Evolutionary conservation across 2,329 filamentous ascomycete species (phyloP), one percentile per base, ranked within the genome.

Genomic region (Penicillium sp.): DNA sequence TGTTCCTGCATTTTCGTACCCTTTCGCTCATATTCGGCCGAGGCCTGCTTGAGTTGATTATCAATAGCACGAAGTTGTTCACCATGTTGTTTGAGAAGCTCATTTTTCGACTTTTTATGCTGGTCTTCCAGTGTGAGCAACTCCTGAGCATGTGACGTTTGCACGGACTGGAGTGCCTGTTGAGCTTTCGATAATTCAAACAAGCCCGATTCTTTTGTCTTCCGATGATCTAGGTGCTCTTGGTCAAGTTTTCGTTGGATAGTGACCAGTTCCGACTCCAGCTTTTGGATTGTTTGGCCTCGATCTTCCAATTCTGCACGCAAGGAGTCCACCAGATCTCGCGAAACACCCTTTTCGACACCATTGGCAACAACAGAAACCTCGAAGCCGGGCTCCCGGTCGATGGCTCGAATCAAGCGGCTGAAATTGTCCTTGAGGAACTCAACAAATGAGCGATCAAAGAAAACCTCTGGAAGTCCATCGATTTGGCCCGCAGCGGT

Each of bases 381-480:
- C 74, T 99, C 95, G 62, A 96, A 82, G 1, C 89, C 92, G 0
- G 95, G 95, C 64, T 97, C 92, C 62, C 94, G 88, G 76, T 99
- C 95, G 68, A 99, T 91, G 14, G 92, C 91, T 64, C 92, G 87
- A 42, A 89, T 81, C 60, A 97, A 80, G 8, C 93, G 89, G 70
- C 91, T 94, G 73, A 96, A 98, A 73, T 97, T 97, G 71, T 98
- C 93, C 72, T 97, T 97, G 70, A 97, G 86, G 70, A 98, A 97
- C 62, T 97, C 91, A 58, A 99, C 88, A 75, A 97, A 98, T 0
- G 86, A 86, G 51, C 86, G 84, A 68, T 97, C 93, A 65, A 98
- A 95, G 73, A 87, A 96, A 0, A 97, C 90, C 54, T 93, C 89
- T 0, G 93, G 90, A 7, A 93, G 75, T 67, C 77, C 81, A 57